Evolutionary conservation across 2,329 filamentous ascomycete genomes (phyloP).

Genomic region (Elsinoe arachidis): DNA sequence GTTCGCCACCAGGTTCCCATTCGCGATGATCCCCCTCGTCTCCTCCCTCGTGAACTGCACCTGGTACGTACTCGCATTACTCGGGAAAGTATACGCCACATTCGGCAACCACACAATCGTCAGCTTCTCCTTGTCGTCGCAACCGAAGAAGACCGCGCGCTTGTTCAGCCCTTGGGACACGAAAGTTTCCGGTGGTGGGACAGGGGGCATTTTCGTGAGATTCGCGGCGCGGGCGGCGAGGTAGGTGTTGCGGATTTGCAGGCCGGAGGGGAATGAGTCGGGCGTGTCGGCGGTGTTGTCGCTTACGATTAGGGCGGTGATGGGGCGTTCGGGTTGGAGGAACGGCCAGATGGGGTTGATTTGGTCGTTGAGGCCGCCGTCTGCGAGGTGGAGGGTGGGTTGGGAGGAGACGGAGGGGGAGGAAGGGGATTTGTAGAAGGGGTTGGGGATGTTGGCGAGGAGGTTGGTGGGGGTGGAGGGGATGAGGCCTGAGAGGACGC

Average conservation of each 20-base stretch:
- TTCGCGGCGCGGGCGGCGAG: constrained; percentile 43
- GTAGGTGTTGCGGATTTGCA: constrained; percentile 50
- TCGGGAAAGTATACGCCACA: constrained; percentile 29
- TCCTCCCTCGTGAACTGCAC: constrained; percentile 30
- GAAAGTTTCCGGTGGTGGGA: constrained; percentile 50
- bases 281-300: constrained; percentile 56
- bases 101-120: constrained; percentile 41
- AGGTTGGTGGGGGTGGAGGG: constrained; percentile 27
- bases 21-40: constrained; percentile 33
- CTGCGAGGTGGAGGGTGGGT: constrained; percentile 38
- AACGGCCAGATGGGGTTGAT: constrained; percentile 47
- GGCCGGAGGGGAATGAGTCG: constrained; percentile 52
- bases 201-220: constrained; percentile 49
- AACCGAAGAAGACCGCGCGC: constrained; percentile 56
- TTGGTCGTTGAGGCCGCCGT: constrained; percentile 43
- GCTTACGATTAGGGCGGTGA: constrained; percentile 57
- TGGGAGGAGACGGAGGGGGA: constrained; percentile 35
- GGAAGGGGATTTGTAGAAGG: constrained; percentile 43
- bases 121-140: constrained; percentile 31
- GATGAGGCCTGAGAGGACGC: constrained; percentile 36
- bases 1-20: constrained; percentile 32
- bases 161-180: constrained; percentile 51
- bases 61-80: constrained; percentile 27
- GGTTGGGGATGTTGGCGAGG: constrained; percentile 53
- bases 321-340: constrained; percentile 41